These are phyloP conservation scores for Rhexocercosporidium sp. DNA, from an alignment of 2,329 filamentous ascomycete genomes.

Conservation along the genomic window DNA sequence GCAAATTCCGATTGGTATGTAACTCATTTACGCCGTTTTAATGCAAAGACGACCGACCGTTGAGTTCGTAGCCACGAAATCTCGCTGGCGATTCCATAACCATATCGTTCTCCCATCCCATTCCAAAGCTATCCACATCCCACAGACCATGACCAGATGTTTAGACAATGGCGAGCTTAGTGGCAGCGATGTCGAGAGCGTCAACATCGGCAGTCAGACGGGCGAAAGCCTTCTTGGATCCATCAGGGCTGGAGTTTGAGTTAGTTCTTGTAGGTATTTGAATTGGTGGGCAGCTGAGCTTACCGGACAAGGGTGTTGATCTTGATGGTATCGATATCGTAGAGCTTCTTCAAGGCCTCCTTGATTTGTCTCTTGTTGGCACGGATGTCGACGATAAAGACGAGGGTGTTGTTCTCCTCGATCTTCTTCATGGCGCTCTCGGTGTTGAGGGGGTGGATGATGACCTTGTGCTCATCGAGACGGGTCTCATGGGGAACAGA, in stretches of 20 bases:
- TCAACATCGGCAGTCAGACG: conserved; percentile 96
- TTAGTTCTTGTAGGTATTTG: conserved; percentile 31
- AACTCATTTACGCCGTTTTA: conserved; percentile 41
- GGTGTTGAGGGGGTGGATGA: conserved; percentile 98
- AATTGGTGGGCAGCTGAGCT: conserved; percentile 38
- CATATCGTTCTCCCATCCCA: conserved; percentile 31
- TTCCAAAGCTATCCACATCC: conserved; percentile 43
- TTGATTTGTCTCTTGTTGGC: conserved; percentile 99
- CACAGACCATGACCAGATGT: conserved; percentile 51
- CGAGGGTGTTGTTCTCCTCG: conserved; percentile 99
- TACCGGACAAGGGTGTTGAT: conserved; percentile 99
- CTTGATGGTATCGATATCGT: conserved; percentile 98
- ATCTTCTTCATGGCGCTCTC: conserved; percentile 99
- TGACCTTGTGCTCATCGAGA: conserved; percentile 96
- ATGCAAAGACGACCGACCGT: conserved; percentile 37
- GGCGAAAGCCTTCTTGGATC: conserved; percentile 98
- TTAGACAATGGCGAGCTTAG: conserved; percentile 98
- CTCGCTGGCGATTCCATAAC: conserved; percentile 31
- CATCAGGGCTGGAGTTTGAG: conserved; percentile 72
- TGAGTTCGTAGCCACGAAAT: conserved; percentile 34
- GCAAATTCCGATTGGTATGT: conserved; percentile 38
- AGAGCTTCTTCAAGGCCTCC: conserved; percentile 96
- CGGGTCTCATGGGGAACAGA: conserved; percentile 87
- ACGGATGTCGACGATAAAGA: conserved; percentile 97
- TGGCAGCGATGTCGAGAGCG: conserved; percentile 98